Base-by-base conservation (phyloP, 306 rosid species). In the Trifolium repens region DNA sequence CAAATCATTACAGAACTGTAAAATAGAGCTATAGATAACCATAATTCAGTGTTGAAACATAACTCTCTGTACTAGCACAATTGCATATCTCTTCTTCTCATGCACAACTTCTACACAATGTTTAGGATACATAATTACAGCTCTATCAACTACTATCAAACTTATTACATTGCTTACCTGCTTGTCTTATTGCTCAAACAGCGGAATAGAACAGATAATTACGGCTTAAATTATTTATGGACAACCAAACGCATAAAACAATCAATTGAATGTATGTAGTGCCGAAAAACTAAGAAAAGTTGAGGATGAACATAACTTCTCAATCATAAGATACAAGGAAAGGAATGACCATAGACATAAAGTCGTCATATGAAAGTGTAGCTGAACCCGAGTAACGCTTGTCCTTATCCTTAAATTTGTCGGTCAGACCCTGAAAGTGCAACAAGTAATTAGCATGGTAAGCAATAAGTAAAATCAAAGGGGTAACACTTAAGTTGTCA, bases 341-440 rank as follows among this genome's bases (percentile, higher is more conserved):
- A 39, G 98, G 98, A 75, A 91, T 79, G 78, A 91, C 89, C 83
- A 81, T 83, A 1, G 93, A 76, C 98, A 94, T 90, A 75, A 94
- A 94, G 7, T 74, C 62, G 3, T 94, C 89, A 40, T 94, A 90
- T 30, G 82, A 46, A 27, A 91, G 79, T 8, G 86, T 87, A 26
- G 98, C 98, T 0, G 93, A 80, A 65, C 98, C 98, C 0, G 85
- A 67, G 67, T 75, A 84, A 52, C 79, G 84, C 8, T 24, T 69
- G 85, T 91, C 98, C 85, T 90, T 94, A 89, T 87, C 94, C 81
- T 91, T 94, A 55, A 94, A 94, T 35, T 87, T 90, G 47, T 94
- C 98, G 1, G 98, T 94, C 80, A 91, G 79, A 19, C 98, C 96
- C 98, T 94, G 94, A 70, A 91, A 85, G 6, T 72, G 71, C 62